A percentile compares a stretch with the other conserved stretches of the same genome.
Conservation (phyloP, 225 moss, liverwort and hornwort species). For the Physcomitrellopsis africana region DNA sequence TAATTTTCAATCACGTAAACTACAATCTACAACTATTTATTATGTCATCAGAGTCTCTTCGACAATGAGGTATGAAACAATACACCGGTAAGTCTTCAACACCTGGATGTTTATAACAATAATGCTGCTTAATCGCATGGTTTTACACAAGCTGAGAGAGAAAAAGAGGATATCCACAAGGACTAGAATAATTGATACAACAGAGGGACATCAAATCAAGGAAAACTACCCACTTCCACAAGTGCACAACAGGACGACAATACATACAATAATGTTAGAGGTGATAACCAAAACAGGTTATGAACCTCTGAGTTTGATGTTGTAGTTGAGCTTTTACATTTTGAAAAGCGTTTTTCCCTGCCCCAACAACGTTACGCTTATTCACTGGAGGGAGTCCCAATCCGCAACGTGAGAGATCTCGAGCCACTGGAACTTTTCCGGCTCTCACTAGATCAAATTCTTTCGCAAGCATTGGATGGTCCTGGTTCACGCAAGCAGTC, state of each 20-base stretch:
- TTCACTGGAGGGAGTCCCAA: slow-evolving; percentile 74
- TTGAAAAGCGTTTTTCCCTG: slow-evolving; percentile 80
- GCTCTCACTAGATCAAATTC: slow-evolving; percentile 91
- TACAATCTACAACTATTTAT: no score
- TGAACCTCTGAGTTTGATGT: slow-evolving; percentile 84
- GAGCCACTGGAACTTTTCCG: slow-evolving; percentile 73
- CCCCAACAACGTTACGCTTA: slow-evolving; percentile 72
- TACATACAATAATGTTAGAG: not conserved
- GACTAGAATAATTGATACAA: not conserved
- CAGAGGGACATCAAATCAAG: not conserved
- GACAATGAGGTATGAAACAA: no score
- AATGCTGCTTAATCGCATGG: no score
- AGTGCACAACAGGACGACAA: not conserved
- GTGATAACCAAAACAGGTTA: not conserved
- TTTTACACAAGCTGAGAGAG: no score
- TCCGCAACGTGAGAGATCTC: slow-evolving; percentile 87
- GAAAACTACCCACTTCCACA: no score
- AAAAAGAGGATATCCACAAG: not conserved
- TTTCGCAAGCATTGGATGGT: slow-evolving; percentile 86
- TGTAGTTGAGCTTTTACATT: slow-evolving; percentile 90
- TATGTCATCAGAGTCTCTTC: no score
- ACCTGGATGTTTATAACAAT: no score
- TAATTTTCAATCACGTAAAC: no score
- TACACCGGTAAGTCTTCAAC: no score
- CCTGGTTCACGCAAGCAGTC: slow-evolving; percentile 40